phyloP scores from a whole-genome alignment of 2,329 filamentous ascomycete genomes.

The Hypomyces perniciosus region DNA sequence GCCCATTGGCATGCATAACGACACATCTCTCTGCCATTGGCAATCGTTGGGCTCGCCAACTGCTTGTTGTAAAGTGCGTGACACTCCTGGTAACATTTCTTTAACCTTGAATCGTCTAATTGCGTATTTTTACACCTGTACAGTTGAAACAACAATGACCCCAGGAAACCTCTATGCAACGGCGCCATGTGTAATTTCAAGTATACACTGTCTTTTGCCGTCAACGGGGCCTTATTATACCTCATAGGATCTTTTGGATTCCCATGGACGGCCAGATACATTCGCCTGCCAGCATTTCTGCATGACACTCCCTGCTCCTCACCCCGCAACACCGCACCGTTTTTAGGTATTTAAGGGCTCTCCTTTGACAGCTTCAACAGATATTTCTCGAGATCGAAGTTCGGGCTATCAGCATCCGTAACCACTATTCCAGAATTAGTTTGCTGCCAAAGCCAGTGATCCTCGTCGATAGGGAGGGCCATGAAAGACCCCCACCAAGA shows the following conservation, averaged over 20 bases:
- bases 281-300: slow-evolving; percentile 4
- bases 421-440: slow-evolving; percentile 22
- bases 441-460: neutral
- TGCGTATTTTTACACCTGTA: slow-evolving; percentile 50
- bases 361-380: slow-evolving; percentile 57
- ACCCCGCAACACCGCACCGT: neutral
- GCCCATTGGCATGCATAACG: neutral
- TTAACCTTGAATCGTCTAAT: slow-evolving; percentile 35
- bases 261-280: neutral
- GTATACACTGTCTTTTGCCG: slow-evolving; percentile 23
- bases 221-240: slow-evolving; percentile 10
- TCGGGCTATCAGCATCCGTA: slow-evolving; percentile 70
- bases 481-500: neutral
- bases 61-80: neutral
- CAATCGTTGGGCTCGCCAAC: neutral
- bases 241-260: slow-evolving; percentile 7
- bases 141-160: slow-evolving; percentile 39
- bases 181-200: slow-evolving; percentile 35
- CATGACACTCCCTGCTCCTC: neutral
- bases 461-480: too few species aligned
- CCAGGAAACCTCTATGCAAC: slow-evolving; percentile 47
- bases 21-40: slow-evolving; percentile 1
- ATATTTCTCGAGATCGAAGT: slow-evolving; percentile 89
- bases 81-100: slow-evolving; percentile 6
- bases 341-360: slow-evolving; percentile 36